Percentiles rank a stretch among this genome's conserved stretches.
These are phyloP conservation scores for Teunomyces tritomae DNA, from an alignment of 805 yeast genomes.

Conservation along the genomic window DNA sequence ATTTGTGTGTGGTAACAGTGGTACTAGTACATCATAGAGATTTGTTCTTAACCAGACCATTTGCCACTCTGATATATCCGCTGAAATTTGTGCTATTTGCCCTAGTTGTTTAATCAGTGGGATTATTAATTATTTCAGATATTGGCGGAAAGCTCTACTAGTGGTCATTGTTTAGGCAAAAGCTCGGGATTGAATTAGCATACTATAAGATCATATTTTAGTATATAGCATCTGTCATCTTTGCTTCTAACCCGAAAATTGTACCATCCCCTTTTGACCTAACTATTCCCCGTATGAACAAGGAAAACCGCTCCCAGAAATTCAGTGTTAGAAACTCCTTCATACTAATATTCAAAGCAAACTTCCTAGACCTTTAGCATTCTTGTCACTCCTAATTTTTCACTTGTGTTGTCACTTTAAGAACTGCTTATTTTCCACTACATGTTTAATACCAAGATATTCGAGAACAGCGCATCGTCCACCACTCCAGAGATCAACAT, in stretches of 20 bases:
- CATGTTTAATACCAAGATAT: conserved; percentile 45
- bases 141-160: neutral
- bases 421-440: neutral
- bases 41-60: neutral
- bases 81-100: neutral
- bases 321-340: too few species aligned
- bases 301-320: too few species aligned
- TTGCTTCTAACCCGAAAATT: neutral
- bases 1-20: neutral
- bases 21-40: neutral
- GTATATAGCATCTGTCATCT: neutral
- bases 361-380: too few species aligned
- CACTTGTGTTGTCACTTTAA: neutral
- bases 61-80: neutral
- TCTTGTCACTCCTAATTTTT: neutral
- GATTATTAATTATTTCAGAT: neutral
- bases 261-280: neutral
- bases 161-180: neutral
- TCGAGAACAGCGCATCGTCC: conserved; percentile 28
- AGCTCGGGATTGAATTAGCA: neutral
- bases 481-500: conserved; percentile 29
- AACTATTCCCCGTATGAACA: neutral
- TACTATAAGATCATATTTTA: neutral
- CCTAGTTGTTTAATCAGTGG: neutral
- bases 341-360: too few species aligned